phyloP scores from a whole-genome alignment of 768 basidiomycete genomes.

The Filobasidium wieringae region DNA sequence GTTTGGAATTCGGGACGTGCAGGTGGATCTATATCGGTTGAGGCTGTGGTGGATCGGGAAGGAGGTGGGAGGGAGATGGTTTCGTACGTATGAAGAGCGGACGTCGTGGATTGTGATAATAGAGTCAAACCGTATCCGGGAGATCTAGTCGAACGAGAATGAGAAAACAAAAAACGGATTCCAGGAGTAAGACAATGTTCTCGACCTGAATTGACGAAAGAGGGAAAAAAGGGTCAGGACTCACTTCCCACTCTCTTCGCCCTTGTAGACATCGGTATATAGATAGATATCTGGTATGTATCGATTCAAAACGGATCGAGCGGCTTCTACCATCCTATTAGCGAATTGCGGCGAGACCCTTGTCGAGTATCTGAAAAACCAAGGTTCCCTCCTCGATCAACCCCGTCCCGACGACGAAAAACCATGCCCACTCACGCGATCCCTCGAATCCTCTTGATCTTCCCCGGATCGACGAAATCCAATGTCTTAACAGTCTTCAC shows the following conservation, averaged over 20 bases:
- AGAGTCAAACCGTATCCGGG: constrained; percentile 89
- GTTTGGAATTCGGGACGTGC: constrained; percentile 42
- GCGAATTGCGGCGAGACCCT: constrained; percentile 95
- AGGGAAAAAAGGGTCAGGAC: constrained; percentile 29
- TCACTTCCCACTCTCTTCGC: constrained; percentile 91
- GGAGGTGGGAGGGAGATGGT: constrained; percentile 59
- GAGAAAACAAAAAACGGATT: background rate
- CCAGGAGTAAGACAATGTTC: background rate
- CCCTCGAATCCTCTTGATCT: constrained; percentile 86
- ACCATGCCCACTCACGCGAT: constrained; percentile 58
- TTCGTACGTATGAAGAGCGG: constrained; percentile 75
- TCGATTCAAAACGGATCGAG: constrained; percentile 82
- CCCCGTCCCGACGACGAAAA: background rate
- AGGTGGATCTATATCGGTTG: too few species aligned
- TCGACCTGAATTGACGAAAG: background rate
- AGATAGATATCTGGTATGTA: constrained; percentile 97
- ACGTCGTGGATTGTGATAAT: constrained; percentile 82
- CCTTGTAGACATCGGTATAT: constrained; percentile 96
- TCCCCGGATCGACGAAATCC: constrained; percentile 82
- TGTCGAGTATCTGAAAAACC: constrained; percentile 66
- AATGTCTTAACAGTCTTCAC: constrained; percentile 83
- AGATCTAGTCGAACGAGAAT: constrained; percentile 52
- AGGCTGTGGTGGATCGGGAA: background rate
- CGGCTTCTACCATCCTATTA: constrained; percentile 91
- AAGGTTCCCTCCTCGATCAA: background rate